Evolutionary conservation across 495 filamentous ascomycete species (phyloP), one percentile per base, ranked within the genome.

Genomic region (Penicillium atrosanguineum): DNA sequence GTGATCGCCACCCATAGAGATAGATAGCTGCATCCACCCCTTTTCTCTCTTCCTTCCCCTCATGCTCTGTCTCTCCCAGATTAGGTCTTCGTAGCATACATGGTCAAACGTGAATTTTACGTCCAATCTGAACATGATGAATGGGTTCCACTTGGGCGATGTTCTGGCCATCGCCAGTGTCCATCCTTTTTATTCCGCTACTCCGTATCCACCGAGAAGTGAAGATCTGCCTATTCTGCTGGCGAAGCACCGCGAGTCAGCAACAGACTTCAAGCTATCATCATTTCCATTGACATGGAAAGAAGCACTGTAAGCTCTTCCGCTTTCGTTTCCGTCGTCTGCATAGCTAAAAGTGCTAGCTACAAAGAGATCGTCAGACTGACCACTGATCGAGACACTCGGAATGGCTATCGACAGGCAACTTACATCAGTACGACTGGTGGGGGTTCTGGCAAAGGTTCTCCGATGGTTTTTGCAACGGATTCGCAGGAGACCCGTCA

Each of bases 361-460:
- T 70, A 69, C 40, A 40, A 52, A 7, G 50, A 36, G 4, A 52
- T 71, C 26, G 51, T 52, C 16, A 48, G 66, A 7, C 58, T 71
- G 7, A 42, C 53, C 0, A 26, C 56, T 28, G 68, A 69, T 42
- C 52, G 20, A 11, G 50, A 47, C 34, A 50, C 57, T 0, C 29
- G 46, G 8, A 71, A 71, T 52, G 48, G 21, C 0, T 71, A 68
- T 49, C 68, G 66, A 1, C 53, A 38, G 11, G 55, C 62, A 20
- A 46, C 55, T 4, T 71, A 71, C 45, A 57, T 60, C 4, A 67
- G 61, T 52, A 60, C 50, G 7, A 69, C 66, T 1, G 66, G 68
- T 16, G 66, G 66, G n/a, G 66, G 68, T 3, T 59, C 56, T 7
- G 61, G 64, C 5, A 28, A 28, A 28, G 60, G 63, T 11, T 4